These are phyloP conservation scores for Acacia melanoxylon DNA, from an alignment of 306 rosid species.

Conservation along the genomic window DNA sequence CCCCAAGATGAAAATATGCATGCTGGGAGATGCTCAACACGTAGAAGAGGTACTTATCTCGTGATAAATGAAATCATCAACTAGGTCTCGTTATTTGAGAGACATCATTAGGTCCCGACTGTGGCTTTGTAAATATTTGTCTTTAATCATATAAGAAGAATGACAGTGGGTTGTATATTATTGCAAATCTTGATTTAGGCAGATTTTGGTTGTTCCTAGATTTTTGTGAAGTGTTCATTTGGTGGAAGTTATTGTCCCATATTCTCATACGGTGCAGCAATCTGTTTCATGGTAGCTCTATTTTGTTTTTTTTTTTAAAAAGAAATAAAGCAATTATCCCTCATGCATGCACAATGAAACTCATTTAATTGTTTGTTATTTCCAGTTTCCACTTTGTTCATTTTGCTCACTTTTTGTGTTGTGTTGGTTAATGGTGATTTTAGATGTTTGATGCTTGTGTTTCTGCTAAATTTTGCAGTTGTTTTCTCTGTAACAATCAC, in stretches of 20 bases:
- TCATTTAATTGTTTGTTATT: background rate
- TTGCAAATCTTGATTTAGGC: background rate
- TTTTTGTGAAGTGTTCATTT: background rate
- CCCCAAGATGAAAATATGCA: constrained; percentile 70
- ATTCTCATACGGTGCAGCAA: background rate
- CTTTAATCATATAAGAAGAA: background rate
- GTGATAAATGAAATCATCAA: background rate
- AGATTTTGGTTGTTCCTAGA: background rate
- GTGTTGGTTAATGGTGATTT: background rate
- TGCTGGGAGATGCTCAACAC: constrained; percentile 76
- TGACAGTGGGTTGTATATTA: background rate
- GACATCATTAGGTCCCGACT: background rate
- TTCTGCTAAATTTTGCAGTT: background rate
- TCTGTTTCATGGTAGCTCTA: background rate
- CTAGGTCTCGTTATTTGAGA: background rate
- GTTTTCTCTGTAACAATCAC: background rate
- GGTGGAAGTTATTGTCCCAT: background rate
- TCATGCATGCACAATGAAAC: background rate
- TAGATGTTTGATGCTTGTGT: background rate
- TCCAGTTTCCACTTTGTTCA: background rate
- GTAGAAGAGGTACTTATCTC: constrained; percentile 58
- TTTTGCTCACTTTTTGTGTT: background rate
- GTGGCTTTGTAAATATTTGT: background rate
- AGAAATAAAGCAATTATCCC: background rate
- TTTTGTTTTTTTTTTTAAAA: background rate